Conservation (phyloP, 257 asterid species). For the Solanum tarijense region DNA sequence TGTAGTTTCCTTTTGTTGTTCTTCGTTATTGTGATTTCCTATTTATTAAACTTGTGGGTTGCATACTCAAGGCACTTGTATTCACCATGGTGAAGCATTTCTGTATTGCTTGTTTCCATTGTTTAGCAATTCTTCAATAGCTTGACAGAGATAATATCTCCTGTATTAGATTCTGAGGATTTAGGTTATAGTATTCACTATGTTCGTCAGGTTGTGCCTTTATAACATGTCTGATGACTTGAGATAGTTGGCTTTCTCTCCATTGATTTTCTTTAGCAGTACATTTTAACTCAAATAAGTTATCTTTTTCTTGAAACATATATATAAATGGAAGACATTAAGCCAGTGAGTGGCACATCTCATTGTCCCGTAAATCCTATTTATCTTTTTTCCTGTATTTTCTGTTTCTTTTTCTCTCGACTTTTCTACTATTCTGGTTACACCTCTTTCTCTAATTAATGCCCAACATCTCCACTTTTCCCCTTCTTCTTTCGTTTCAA, state of each 20-base stretch:
- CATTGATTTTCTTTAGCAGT: background rate
- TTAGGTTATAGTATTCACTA: background rate
- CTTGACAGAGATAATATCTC: background rate
- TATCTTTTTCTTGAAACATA: background rate
- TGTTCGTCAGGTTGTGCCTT: background rate
- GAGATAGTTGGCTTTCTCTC: background rate
- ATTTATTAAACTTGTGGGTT: background rate
- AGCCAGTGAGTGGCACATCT: background rate
- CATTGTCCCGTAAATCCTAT: background rate
- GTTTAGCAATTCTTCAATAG: background rate
- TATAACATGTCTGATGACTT: background rate
- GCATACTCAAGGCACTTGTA: background rate
- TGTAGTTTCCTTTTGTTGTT: background rate
- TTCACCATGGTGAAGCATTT: background rate
- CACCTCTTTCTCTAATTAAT: background rate
- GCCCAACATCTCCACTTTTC: background rate
- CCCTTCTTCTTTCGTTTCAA: too few species aligned
- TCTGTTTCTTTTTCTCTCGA: background rate
- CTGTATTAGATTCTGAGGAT: background rate
- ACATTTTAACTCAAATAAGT: background rate
- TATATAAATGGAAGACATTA: background rate
- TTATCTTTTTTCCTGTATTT: background rate
- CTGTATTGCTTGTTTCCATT: background rate
- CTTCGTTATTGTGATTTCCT: background rate
- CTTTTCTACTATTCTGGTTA: background rate